phyloP scores from a whole-genome alignment of 176 grass and related monocot genomes.

The Dendrocalamus sinicus region DNA sequence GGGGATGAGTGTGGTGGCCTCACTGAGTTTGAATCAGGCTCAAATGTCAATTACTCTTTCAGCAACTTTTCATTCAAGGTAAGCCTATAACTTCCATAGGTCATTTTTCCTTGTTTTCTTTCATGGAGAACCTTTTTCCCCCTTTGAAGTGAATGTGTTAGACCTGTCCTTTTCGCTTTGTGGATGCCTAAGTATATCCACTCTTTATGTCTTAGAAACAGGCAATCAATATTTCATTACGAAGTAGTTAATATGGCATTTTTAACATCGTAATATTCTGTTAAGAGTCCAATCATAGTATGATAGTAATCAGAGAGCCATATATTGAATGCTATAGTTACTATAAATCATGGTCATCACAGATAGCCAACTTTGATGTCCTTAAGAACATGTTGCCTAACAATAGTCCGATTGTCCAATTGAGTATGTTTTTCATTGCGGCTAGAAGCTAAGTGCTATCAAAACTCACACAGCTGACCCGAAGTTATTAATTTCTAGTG shows the following conservation, averaged over 20 bases:
- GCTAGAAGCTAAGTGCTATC: background rate
- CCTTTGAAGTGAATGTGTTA: background rate
- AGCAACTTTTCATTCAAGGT: conserved; percentile 99
- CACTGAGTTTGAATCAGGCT: conserved; percentile 75
- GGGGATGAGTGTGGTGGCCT: conserved; percentile 78
- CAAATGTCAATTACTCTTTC: conserved; percentile 97
- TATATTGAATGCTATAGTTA: background rate
- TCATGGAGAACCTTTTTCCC: conserved; percentile 1
- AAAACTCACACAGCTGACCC: background rate
- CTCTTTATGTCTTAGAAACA: background rate
- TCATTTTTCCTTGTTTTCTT: background rate
- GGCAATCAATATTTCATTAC: conserved; percentile 11
- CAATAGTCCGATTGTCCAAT: background rate
- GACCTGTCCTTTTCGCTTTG: background rate
- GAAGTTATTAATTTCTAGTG: conserved; percentile 29
- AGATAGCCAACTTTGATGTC: background rate
- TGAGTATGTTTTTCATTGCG: background rate
- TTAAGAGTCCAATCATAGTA: background rate
- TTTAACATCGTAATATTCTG: background rate
- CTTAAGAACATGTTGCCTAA: background rate
- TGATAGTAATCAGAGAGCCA: background rate
- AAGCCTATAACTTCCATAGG: conserved; percentile 40
- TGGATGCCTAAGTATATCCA: background rate
- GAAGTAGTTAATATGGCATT: background rate
- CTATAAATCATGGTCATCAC: background rate